A percentile compares a stretch with the other conserved stretches of the same genome.
Conservation (phyloP, 331 rosid species). For the Quercus lobata region DNA sequence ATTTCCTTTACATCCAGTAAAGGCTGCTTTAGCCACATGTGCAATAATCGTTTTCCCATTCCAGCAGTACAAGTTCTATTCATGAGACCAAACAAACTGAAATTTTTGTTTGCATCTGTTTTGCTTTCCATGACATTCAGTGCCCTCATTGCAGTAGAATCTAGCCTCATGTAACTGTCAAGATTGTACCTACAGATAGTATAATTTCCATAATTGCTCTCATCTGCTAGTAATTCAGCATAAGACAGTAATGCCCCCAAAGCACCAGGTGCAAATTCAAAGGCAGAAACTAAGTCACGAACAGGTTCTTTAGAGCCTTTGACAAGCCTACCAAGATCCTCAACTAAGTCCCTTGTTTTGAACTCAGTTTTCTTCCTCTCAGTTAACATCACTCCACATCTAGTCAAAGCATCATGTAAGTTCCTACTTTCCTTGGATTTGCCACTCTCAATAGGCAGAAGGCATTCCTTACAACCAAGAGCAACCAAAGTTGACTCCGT, state of each 20-base stretch:
- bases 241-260: constrained; percentile 83
- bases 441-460: constrained; percentile 60
- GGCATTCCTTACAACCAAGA: constrained; percentile 96
- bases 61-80: constrained; percentile 98
- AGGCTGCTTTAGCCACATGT: constrained; percentile 98
- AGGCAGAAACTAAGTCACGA: constrained; percentile 77
- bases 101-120: constrained; percentile 94
- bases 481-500: constrained; percentile 89
- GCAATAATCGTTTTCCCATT: constrained; percentile 91
- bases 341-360: constrained; percentile 83
- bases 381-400: constrained; percentile 90
- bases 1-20: constrained; percentile 74
- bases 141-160: constrained; percentile 93
- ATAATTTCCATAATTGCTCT: constrained; percentile 83
- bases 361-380: constrained; percentile 86
- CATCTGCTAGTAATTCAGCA: constrained; percentile 86
- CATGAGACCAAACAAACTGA: constrained; percentile 93
- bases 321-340: constrained; percentile 88
- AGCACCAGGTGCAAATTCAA: constrained; percentile 89
- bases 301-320: constrained; percentile 93
- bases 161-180: constrained; percentile 84
- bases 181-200: constrained; percentile 72
- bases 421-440: constrained; percentile 60
- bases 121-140: constrained; percentile 88
- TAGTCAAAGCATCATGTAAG: constrained; percentile 61